A percentile compares a stretch with the other conserved stretches of the same genome.
Evolutionary conservation across 768 basidiomycete genomes (phyloP).

Genomic region (Russula sp.): DNA sequence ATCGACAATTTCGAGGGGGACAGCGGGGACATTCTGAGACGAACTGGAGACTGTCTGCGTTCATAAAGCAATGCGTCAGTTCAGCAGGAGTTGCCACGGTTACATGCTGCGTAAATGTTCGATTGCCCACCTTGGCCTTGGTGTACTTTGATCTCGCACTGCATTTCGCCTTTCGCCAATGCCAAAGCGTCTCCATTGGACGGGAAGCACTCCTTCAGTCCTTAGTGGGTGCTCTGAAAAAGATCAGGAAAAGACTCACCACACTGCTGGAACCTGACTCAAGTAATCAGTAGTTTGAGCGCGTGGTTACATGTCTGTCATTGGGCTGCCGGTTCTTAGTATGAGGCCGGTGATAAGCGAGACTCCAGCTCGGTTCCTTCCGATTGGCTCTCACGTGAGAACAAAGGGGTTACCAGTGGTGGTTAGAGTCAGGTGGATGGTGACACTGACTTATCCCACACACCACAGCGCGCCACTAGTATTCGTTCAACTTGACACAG

Average conservation of each 20-base stretch:
- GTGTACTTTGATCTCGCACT: neutral
- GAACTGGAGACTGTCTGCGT: neutral
- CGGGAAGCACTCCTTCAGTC: neutral
- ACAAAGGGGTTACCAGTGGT: too few relatives aligned
- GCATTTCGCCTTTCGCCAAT: neutral
- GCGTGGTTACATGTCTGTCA: neutral
- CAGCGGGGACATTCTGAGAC: neutral
- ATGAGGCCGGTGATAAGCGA: neutral
- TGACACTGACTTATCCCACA: too few relatives aligned
- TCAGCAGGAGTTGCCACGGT: constrained; percentile 3
- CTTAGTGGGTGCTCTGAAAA: neutral
- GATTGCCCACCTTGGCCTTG: neutral
- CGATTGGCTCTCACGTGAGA: neutral
- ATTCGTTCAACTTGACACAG: too few relatives aligned
- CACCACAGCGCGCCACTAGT: too few relatives aligned
- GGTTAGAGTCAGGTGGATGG: too few relatives aligned
- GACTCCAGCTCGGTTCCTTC: neutral
- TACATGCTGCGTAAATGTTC: neutral
- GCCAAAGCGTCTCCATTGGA: neutral
- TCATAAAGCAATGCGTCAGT: neutral
- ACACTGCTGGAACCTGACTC: neutral
- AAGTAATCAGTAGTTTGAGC: neutral
- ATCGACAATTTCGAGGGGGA: constrained; percentile 15
- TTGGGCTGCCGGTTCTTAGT: too few relatives aligned
- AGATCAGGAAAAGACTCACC: neutral